Evolutionary conservation across 164 flowering plant species (phyloP).

Genomic region (Magnolia changhungtana): DNA sequence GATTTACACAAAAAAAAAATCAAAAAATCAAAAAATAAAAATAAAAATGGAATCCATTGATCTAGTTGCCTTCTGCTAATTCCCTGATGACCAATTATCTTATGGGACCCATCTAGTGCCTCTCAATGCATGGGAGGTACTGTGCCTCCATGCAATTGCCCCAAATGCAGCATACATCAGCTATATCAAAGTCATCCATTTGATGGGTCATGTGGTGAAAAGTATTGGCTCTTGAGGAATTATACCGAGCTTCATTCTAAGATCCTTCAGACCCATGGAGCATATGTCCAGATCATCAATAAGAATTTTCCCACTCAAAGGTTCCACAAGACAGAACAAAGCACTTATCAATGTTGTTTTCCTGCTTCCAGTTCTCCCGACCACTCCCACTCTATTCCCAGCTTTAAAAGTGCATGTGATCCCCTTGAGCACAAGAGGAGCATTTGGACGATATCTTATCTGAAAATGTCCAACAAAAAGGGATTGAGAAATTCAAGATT

Average conservation of each 20-base stretch:
- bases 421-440: slow-evolving; percentile 80
- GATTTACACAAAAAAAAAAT: no score
- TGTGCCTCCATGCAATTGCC: no score
- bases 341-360: slow-evolving; percentile 83
- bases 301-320: slow-evolving; percentile 57
- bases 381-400: slow-evolving; percentile 77
- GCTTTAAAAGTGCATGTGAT: slow-evolving; percentile 72
- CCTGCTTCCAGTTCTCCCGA: slow-evolving; percentile 94
- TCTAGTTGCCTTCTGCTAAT: no score
- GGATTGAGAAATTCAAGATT: background rate
- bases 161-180: no score
- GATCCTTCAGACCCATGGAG: slow-evolving; percentile 60
- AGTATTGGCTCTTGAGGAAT: slow-evolving; percentile 94
- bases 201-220: background rate
- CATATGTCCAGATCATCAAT: slow-evolving; percentile 28
- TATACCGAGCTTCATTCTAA: slow-evolving; percentile 72
- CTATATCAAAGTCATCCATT: no score
- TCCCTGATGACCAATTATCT: no score
- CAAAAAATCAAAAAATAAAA: no score
- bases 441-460: slow-evolving; percentile 75
- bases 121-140: no score
- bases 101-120: no score
- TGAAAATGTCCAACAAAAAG: slow-evolving; percentile 19
- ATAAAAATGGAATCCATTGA: no score
- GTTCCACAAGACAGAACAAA: slow-evolving; percentile 79